These are phyloP conservation scores for Terana coerulea DNA, from an alignment of 768 basidiomycete species.

Conservation along the genomic window DNA sequence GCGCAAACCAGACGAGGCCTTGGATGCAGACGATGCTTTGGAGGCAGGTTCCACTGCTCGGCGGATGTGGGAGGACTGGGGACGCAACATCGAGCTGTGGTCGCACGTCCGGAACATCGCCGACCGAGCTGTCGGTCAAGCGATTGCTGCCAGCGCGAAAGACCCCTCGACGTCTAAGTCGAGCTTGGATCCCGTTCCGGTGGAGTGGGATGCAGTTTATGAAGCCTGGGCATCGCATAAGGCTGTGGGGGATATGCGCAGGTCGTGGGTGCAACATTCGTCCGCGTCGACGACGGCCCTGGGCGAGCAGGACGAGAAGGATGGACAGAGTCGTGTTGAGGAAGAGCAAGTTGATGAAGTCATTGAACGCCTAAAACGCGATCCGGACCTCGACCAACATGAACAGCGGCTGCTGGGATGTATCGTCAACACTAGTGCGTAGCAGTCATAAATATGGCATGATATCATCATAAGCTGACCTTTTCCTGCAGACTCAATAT, in stretches of 20 bases:
- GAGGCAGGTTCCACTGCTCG: slow-evolving; percentile 23
- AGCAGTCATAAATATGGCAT: slow-evolving; percentile 1
- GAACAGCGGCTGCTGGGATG: slow-evolving; percentile 79
- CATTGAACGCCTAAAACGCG: slow-evolving; percentile 71
- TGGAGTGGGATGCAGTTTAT: slow-evolving; percentile 66
- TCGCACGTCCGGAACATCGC: slow-evolving; percentile 65
- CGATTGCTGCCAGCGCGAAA: slow-evolving; percentile 35
- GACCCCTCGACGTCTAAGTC: slow-evolving; percentile 26
- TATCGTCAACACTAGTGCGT: slow-evolving; percentile 77
- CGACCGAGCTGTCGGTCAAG: slow-evolving; percentile 70
- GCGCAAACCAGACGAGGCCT: slow-evolving; percentile 12
- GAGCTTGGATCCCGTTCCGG: slow-evolving; percentile 51
- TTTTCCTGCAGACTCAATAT: slow-evolving; percentile 52
- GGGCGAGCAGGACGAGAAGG: slow-evolving; percentile 36
- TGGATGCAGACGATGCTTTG: slow-evolving; percentile 18
- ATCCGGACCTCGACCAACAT: slow-evolving; percentile 72
- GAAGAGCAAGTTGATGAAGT: slow-evolving; percentile 54
- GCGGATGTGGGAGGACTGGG: slow-evolving; percentile 64
- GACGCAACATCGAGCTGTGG: slow-evolving; percentile 66
- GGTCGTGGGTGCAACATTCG: slow-evolving; percentile 57
- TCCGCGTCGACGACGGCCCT: slow-evolving; percentile 30
- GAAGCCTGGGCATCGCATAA: slow-evolving; percentile 62
- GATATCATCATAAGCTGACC: slow-evolving; percentile 7
- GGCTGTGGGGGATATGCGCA: slow-evolving; percentile 47
- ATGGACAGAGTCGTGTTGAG: slow-evolving; percentile 15